These are phyloP conservation scores for Mollisiaceae sp. DNA, from an alignment of 2,329 filamentous ascomycete species.

Conservation along the genomic window DNA sequence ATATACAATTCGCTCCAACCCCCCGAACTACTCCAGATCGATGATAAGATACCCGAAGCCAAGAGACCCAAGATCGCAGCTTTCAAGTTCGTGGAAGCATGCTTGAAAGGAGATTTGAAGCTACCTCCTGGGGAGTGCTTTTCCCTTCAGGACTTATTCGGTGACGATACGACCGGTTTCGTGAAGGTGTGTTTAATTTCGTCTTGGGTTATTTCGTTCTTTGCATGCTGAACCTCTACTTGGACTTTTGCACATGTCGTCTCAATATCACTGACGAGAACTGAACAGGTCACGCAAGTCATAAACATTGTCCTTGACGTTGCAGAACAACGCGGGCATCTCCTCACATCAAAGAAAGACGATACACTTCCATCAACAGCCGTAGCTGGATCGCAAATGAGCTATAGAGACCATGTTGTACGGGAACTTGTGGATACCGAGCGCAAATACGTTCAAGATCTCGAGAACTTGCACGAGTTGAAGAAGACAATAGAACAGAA, in stretches of 20 bases:
- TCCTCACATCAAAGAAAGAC: slow-evolving; percentile 65
- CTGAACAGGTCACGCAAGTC: slow-evolving; percentile 76
- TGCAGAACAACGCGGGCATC: slow-evolving; percentile 76
- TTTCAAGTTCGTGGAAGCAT: slow-evolving; percentile 92
- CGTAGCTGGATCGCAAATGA: slow-evolving; percentile 65
- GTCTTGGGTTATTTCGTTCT: neutral
- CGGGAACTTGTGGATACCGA: slow-evolving; percentile 93
- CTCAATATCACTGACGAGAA: neutral
- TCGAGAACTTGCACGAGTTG: slow-evolving; percentile 90
- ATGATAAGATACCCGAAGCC: slow-evolving; percentile 66
- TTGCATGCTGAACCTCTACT: neutral
- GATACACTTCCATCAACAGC: slow-evolving; percentile 52
- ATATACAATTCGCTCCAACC: slow-evolving; percentile 89
- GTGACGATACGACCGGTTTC: slow-evolving; percentile 94
- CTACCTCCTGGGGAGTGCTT: slow-evolving; percentile 85
- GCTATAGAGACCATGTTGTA: slow-evolving; percentile 83
- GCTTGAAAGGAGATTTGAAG: slow-evolving; percentile 74
- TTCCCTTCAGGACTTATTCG: slow-evolving; percentile 88
- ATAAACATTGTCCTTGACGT: slow-evolving; percentile 92
- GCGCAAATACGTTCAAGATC: slow-evolving; percentile 95
- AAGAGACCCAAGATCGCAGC: slow-evolving; percentile 87
- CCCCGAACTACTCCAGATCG: slow-evolving; percentile 68
- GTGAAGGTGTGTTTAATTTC: slow-evolving; percentile 70
- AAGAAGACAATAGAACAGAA: slow-evolving; percentile 90
- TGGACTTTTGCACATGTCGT: neutral